Conservation (phyloP, 257 asterid species). For the Solanum habrochaites region DNA sequence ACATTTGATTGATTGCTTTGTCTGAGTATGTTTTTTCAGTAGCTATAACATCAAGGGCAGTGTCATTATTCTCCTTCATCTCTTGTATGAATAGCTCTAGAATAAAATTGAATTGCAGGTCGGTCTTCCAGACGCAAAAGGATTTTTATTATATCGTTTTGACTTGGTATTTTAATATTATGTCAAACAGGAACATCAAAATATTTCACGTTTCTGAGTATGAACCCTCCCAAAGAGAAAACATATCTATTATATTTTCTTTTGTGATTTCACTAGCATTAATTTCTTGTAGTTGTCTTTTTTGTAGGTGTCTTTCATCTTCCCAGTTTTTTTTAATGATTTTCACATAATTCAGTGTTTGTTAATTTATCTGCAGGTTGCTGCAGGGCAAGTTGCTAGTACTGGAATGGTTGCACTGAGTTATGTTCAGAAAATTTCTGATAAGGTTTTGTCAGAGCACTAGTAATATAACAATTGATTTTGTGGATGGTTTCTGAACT, state of each 20-base stretch:
- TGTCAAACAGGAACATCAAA: neutral
- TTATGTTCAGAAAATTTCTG: constrained; percentile 70
- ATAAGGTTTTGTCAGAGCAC: constrained; percentile 28
- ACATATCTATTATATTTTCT: neutral
- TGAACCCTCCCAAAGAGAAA: neutral
- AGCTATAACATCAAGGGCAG: neutral
- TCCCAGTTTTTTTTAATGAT: neutral
- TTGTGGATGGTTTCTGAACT: neutral
- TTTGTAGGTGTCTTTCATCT: neutral
- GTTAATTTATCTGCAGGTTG: constrained; percentile 28
- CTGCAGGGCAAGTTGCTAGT: constrained; percentile 78
- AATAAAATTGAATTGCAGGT: neutral
- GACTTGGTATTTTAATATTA: neutral
- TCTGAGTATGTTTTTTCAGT: neutral
- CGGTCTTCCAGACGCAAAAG: neutral
- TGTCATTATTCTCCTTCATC: neutral
- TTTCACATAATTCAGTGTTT: neutral
- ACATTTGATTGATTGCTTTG: neutral
- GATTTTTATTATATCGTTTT: neutral
- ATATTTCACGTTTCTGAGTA: neutral
- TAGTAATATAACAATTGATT: neutral
- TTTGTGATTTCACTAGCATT: neutral
- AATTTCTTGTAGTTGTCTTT: neutral
- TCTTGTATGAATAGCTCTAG: neutral
- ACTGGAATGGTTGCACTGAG: constrained; percentile 71